Conservation (phyloP, 2,329 filamentous ascomycete species). For the Penicillium sp. region DNA sequence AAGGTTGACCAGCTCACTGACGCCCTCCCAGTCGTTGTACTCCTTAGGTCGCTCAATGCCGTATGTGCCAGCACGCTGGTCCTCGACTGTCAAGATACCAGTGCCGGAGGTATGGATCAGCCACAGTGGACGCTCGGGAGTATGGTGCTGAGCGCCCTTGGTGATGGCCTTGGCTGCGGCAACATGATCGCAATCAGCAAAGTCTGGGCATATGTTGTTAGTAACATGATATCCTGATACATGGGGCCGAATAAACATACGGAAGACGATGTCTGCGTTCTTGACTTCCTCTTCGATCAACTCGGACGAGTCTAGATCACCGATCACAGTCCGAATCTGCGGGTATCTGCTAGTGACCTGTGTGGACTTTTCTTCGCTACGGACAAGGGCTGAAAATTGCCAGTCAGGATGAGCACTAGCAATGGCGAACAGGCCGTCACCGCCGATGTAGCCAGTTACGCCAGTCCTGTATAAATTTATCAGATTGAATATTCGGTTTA, state of each 20-base stretch:
- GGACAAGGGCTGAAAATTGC: slow-evolving; percentile 45
- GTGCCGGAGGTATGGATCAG: slow-evolving; percentile 48
- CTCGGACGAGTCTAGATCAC: slow-evolving; percentile 43
- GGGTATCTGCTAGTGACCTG: slow-evolving; percentile 41
- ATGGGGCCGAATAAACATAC: slow-evolving; percentile 28
- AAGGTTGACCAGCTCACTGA: slow-evolving; percentile 41
- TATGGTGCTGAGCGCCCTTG: slow-evolving; percentile 38
- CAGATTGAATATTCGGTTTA: slow-evolving; percentile 10
- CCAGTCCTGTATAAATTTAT: slow-evolving; percentile 43
- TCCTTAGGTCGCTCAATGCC: slow-evolving; percentile 44
- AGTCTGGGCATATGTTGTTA: slow-evolving; percentile 28
- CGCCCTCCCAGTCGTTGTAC: slow-evolving; percentile 47
- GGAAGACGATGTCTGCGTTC: slow-evolving; percentile 48
- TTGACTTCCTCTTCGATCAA: slow-evolving; percentile 44
- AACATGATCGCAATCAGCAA: slow-evolving; percentile 45
- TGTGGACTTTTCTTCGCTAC: slow-evolving; percentile 44
- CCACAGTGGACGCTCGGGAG: slow-evolving; percentile 37
- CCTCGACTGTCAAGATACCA: slow-evolving; percentile 43
- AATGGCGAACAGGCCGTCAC: slow-evolving; percentile 50
- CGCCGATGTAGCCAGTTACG: slow-evolving; percentile 54
- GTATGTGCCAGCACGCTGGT: slow-evolving; percentile 37
- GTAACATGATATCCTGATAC: neutral
- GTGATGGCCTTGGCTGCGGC: slow-evolving; percentile 42
- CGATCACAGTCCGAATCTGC: slow-evolving; percentile 41
- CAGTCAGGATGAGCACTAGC: slow-evolving; percentile 48